Evolutionary conservation across 805 yeast species (phyloP), one percentile per base, ranked within the genome.

Genomic region (Saturnispora diversa): DNA sequence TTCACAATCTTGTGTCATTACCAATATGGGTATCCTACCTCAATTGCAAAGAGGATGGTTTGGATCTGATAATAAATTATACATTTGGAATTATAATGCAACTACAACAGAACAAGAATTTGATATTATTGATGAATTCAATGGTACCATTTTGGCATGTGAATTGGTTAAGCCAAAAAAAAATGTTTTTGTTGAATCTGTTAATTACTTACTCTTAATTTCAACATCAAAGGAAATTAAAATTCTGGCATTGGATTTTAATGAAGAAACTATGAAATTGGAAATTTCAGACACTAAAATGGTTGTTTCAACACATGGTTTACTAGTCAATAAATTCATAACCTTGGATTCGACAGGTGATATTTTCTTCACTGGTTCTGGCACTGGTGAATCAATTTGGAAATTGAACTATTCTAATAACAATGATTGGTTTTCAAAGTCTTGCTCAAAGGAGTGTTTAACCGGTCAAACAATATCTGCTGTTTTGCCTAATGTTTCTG

Each of bases 41-140:
- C 87, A 82, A 43, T 70, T 92, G 23, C 74, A 76, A 46, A 75
- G 94, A 44, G 77, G 88, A 11, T 92, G 97, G 96, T 71, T 90
- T 24, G 76, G 82, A 3, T 75, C 80, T 24, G 97, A 86, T 54
- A 80, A 81, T 56, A 81, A 82, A 51, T 66, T 90, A 51, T 74
- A 83, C 25, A 68, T 94, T 19, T 92, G 97, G 97, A 81, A 87
- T 58, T 77, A 80, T 54, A 46, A 46, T 34, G 53, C 56, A 1
- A 49, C 54, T 11, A 74, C 72, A 43, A 51, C 53, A 12, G 71
- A 74, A 17, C 60, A 70, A 21, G 90, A 82, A 44, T 84, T 77
- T 54, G 78, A 79, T 51, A 76, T 86, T 7, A 82, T 90, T 38
- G 97, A 86, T 56, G 94, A 82, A 48, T 72, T 87, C 46, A 71